Conservation (phyloP, 2,329 filamentous ascomycete genomes). For the Purpureocillium lavendulum region DNA sequence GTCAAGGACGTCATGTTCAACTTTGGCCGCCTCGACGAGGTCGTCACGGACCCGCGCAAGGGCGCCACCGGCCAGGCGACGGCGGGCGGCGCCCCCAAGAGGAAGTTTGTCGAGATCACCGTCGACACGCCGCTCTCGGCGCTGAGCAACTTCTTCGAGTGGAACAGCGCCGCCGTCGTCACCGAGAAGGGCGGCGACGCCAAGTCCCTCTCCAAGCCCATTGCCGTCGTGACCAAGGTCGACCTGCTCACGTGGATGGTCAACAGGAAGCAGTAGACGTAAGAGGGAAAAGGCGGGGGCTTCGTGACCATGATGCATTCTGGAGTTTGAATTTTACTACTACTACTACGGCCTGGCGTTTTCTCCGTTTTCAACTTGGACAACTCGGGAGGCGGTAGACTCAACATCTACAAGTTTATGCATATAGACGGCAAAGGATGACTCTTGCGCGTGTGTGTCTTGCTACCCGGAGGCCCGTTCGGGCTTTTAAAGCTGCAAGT, state of each 20-base stretch:
- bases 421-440: constrained; percentile 6
- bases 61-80: constrained; percentile 32
- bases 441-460: constrained; percentile 6
- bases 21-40: constrained; percentile 78
- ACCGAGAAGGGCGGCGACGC: constrained; percentile 61
- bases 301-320: constrained; percentile 3
- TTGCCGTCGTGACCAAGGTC: constrained; percentile 93
- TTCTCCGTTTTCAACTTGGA: not conserved
- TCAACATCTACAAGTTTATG: constrained; percentile 28
- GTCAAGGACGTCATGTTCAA: constrained; percentile 95
- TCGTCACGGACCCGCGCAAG: constrained; percentile 78
- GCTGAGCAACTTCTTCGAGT: constrained; percentile 90
- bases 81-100: constrained; percentile 31
- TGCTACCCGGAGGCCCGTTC: no score
- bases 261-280: constrained; percentile 38
- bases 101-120: constrained; percentile 90
- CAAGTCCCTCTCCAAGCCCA: constrained; percentile 59
- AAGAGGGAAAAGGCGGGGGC: constrained; percentile 14
- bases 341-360: constrained; percentile 2
- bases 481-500: no score
- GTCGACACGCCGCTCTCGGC: constrained; percentile 76
- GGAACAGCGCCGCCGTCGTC: constrained; percentile 93
- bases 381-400: constrained; percentile 21
- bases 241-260: constrained; percentile 91
- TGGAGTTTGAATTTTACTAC: not conserved